Evolutionary conservation across 441 rosid species (phyloP).

Genomic region (Erodium texanum): DNA sequence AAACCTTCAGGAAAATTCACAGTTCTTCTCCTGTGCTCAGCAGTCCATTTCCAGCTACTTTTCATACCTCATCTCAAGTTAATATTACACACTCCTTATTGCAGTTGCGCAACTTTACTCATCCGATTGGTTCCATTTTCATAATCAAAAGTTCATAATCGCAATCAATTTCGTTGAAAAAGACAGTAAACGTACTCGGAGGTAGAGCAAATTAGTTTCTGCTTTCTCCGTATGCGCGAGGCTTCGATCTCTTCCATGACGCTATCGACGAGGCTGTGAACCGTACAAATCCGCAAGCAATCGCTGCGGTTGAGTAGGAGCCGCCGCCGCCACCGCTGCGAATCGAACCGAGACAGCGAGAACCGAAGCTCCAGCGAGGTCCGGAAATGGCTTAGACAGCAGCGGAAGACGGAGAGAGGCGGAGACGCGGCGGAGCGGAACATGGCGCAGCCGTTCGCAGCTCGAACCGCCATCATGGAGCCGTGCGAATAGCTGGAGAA

Average conservation of each 20-base stretch:
- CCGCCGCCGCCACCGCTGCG: constrained; percentile 7
- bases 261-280: background rate
- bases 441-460: constrained; percentile 43
- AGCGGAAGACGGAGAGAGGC: constrained; percentile 37
- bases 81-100: background rate
- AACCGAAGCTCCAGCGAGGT: constrained; percentile 23
- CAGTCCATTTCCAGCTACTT: background rate
- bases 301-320: constrained; percentile 16
- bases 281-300: background rate
- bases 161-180: background rate
- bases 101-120: background rate
- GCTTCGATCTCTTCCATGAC: constrained; percentile 3
- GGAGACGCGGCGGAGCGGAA: constrained; percentile 42
- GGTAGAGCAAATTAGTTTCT: background rate
- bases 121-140: background rate
- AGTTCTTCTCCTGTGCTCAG: background rate
- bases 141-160: background rate
- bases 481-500: background rate
- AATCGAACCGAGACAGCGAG: constrained; percentile 21
- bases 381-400: constrained; percentile 34
- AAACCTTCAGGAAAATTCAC: background rate
- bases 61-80: background rate
- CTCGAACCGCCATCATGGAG: constrained; percentile 48
- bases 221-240: background rate
- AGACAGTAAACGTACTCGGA: background rate